Evolutionary conservation across 805 yeast species (phyloP).

Genomic region (Candida sakaeoensis): DNA sequence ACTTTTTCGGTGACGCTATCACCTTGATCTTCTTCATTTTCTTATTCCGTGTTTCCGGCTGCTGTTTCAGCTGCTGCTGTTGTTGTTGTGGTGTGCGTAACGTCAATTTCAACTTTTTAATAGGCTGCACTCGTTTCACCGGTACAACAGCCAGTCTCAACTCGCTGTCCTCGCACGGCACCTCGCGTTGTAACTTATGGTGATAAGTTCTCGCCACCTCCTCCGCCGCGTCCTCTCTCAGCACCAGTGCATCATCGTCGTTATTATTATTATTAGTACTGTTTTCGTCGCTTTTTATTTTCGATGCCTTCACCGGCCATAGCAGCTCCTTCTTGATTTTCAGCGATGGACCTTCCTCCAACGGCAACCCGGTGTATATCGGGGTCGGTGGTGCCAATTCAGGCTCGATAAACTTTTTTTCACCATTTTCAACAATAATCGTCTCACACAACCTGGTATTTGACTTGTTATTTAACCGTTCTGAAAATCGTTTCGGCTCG

Average conservation of each 20-base stretch:
- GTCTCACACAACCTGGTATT: background rate
- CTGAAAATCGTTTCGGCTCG: background rate
- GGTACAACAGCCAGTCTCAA: conserved; percentile 15
- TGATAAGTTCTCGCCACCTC: conserved; percentile 12
- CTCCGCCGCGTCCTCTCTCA: too few relatives aligned
- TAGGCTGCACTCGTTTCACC: conserved; percentile 3
- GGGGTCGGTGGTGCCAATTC: conserved; percentile 51
- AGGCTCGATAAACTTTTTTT: conserved; percentile 53
- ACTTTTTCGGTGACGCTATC: conserved; percentile 32
- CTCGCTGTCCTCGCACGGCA: conserved; percentile 14
- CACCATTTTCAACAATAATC: conserved; percentile 7
- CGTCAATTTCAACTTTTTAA: conserved; percentile 6
- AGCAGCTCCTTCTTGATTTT: conserved; percentile 54
- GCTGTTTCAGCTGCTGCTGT: too few relatives aligned
- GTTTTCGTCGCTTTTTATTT: background rate
- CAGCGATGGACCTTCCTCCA: conserved; percentile 63
- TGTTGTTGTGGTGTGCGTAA: conserved; percentile 8
- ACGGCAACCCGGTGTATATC: conserved; percentile 67
- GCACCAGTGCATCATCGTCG: too few relatives aligned
- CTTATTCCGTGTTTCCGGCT: conserved; percentile 12
- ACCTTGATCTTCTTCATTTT: conserved; percentile 21
- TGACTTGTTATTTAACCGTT: background rate
- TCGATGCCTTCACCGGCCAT: conserved; percentile 42
- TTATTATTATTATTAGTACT: too few relatives aligned
- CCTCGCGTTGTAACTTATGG: conserved; percentile 13